Percentiles rank a stretch among this genome's conserved stretches.
Evolutionary conservation across 2,329 filamentous ascomycete genomes (phyloP).

Genomic region (Arachnomyces sp.): DNA sequence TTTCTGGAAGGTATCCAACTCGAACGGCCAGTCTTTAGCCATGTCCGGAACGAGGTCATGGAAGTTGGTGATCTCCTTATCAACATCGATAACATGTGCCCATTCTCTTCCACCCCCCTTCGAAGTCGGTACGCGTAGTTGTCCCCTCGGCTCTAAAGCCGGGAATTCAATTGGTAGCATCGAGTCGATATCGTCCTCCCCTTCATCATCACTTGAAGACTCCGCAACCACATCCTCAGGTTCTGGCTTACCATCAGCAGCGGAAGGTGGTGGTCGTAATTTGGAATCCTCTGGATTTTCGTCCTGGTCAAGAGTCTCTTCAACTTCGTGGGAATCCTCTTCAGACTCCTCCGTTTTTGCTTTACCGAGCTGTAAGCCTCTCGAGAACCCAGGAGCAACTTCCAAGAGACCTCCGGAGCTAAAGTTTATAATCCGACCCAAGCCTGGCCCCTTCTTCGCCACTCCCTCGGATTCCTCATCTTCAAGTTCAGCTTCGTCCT

Average conservation of each 20-base stretch:
- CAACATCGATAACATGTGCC: constrained; percentile 98
- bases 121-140: constrained; percentile 61
- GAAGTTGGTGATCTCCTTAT: constrained; percentile 90
- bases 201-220: constrained; percentile 24
- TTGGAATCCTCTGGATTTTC: constrained; percentile 18
- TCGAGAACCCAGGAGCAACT: constrained; percentile 69
- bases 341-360: constrained; percentile 51
- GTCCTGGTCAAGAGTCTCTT: constrained; percentile 51
- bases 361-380: constrained; percentile 66
- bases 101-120: constrained; percentile 78
- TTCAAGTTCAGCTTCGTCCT: constrained; percentile 60
- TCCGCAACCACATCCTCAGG: constrained; percentile 37
- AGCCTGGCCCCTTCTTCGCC: constrained; percentile 35
- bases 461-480: constrained; percentile 38
- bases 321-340: constrained; percentile 61
- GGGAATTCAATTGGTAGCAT: constrained; percentile 89
- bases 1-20: constrained; percentile 96
- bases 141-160: constrained; percentile 75
- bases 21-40: constrained; percentile 93
- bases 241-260: constrained; percentile 16
- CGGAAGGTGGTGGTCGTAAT: constrained; percentile 16
- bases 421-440: constrained; percentile 84
- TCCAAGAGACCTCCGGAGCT: constrained; percentile 73
- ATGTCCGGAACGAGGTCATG: constrained; percentile 88
- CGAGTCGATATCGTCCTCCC: constrained; percentile 64